Evolutionary conservation across 2,329 filamentous ascomycete species (phyloP).

Genomic region (Apiospora kogelbergensis): DNA sequence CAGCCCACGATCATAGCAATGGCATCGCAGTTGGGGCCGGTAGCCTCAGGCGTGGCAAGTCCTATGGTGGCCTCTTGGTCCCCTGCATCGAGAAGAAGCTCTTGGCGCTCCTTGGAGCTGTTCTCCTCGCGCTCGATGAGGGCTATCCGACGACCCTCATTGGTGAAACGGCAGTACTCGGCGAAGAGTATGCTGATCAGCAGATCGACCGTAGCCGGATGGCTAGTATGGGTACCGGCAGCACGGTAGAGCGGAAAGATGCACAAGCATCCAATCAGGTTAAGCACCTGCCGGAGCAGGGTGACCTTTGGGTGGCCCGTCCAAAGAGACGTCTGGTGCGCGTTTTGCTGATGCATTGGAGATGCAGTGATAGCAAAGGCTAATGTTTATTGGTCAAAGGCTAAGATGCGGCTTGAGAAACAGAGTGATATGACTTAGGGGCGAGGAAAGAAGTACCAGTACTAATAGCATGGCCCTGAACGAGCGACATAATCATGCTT

Average conservation of each 20-base stretch:
- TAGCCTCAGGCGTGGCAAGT: background rate
- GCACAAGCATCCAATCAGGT: background rate
- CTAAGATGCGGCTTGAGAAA: too few species aligned
- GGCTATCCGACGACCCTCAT: background rate
- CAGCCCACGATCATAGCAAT: conserved; percentile 27
- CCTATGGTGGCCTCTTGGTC: background rate
- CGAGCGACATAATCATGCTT: too few species aligned
- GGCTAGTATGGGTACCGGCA: background rate
- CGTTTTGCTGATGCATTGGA: background rate
- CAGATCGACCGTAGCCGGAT: conserved; percentile 1
- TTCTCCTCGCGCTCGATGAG: background rate
- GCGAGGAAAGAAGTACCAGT: too few species aligned
- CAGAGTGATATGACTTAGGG: too few species aligned
- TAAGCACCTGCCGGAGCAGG: background rate
- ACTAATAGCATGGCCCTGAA: too few species aligned
- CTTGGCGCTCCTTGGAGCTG: background rate
- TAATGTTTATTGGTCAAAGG: too few species aligned
- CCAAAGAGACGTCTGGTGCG: background rate
- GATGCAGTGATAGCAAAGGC: too few species aligned
- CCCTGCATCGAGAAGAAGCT: background rate
- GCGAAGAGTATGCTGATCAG: conserved; percentile 4
- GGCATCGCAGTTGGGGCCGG: background rate
- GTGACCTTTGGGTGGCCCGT: background rate
- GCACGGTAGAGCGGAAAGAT: background rate
- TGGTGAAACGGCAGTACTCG: conserved; percentile 8